Evolutionary conservation across 2,329 filamentous ascomycete species (phyloP), one percentile per base, ranked within the genome.

Genomic region (Fusarium paranaense): DNA sequence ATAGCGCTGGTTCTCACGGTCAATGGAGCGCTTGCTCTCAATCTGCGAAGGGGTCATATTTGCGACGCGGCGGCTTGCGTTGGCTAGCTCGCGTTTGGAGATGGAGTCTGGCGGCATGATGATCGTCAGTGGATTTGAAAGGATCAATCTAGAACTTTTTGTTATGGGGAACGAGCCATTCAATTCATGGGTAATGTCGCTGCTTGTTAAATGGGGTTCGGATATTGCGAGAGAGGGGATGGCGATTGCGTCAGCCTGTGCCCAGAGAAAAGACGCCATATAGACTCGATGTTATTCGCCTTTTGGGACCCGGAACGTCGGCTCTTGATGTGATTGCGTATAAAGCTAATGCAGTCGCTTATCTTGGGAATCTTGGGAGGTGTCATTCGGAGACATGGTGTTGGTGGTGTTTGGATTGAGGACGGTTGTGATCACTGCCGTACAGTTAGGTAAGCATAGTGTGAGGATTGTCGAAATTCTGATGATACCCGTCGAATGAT

Each of bases 11-110:
- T 78, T 79, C 6, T 66, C 72, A 18, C 77, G 71, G 62, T 78
- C 76, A 20, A 78, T 78, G 33, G 76, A 78, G 13, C 76, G 72
- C 66, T 79, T 79, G 60, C 68, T 75, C 64, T 77, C 72, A 27
- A 75, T 68, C 50, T 78, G 76, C 18, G 71, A 67, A 16, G 58
- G 56, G 2, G 74, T 77, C 62, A 79, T 67, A 65, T 78, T 79
- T 22, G 71, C 66, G 40, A 75, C 69, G 18, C 73, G 71, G 16
- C 73, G 71, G 42, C 60, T 63, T 52, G 68, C 71, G 45, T 72
- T 73, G 59, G 68, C 61, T 22, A 58, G 52, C 16, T 62, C 61
- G 30, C 70, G 67, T 7, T 61, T 66, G 18, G 35, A 35, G 22
- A 54, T 22, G 56, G 42, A 40, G 37, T 64, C 54, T 57, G 50